These are phyloP conservation scores for Chaetomium fimeti DNA, from an alignment of 495 filamentous ascomycete genomes.

Conservation along the genomic window DNA sequence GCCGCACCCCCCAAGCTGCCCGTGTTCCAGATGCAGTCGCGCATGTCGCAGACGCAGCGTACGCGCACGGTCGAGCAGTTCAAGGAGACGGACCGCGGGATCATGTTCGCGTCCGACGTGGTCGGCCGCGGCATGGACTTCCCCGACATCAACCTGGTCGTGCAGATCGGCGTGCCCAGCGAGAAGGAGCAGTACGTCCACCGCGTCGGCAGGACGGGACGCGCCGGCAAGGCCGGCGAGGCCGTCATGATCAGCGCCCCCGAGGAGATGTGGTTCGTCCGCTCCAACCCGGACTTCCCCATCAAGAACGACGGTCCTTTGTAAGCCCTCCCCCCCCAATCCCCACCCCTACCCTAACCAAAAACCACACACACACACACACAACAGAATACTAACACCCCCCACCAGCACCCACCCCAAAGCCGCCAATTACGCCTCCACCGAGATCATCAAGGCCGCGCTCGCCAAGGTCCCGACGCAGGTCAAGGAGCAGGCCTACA, in stretches of 20 bases:
- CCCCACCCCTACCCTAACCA: background rate
- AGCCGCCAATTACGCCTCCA: slow-evolving; percentile 25
- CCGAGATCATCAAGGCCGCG: slow-evolving; percentile 27
- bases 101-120: slow-evolving; percentile 86
- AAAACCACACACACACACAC: too few relatives aligned
- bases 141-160: slow-evolving; percentile 68
- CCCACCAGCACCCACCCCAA: slow-evolving; percentile 26
- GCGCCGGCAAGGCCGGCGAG: slow-evolving; percentile 73
- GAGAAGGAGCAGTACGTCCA: slow-evolving; percentile 82
- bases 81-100: slow-evolving; percentile 75
- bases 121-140: slow-evolving; percentile 88
- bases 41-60: slow-evolving; percentile 69
- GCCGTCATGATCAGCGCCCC: slow-evolving; percentile 83
- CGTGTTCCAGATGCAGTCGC: slow-evolving; percentile 71
- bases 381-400: background rate
- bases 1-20: slow-evolving; percentile 81
- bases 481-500: slow-evolving; percentile 32
- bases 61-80: slow-evolving; percentile 78
- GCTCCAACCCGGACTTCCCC: slow-evolving; percentile 32
- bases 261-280: slow-evolving; percentile 69
- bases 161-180: slow-evolving; percentile 86
- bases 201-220: slow-evolving; percentile 85
- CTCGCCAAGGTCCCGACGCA: slow-evolving; percentile 30
- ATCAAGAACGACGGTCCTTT: slow-evolving; percentile 27
- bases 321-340: slow-evolving; percentile 19